These are phyloP conservation scores for Xylariaceae sp. DNA, from an alignment of 2,329 filamentous ascomycete species.

Conservation along the genomic window DNA sequence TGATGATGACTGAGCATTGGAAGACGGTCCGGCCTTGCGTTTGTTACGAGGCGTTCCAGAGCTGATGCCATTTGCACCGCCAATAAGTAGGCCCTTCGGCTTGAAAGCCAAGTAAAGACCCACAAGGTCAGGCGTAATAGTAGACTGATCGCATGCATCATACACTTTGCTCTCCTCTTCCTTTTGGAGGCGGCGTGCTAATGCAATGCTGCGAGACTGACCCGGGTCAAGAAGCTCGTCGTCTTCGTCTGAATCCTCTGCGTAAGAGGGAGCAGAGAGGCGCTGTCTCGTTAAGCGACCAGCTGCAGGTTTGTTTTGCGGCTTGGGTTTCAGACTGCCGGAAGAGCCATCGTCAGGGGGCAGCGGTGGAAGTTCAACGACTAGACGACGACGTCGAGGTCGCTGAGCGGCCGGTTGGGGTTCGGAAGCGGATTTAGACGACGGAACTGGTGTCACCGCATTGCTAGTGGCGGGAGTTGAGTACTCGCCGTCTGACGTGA, in stretches of 20 bases:
- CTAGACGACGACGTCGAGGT: constrained; percentile 19
- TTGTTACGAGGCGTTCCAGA: no score
- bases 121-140: no score
- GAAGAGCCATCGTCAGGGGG: constrained; percentile 13
- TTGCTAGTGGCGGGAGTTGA: constrained; percentile 43
- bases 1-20: no score
- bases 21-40: no score
- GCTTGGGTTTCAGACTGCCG: constrained; percentile 36
- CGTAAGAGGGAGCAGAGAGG: constrained; percentile 19
- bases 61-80: no score
- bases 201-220: constrained; percentile 8
- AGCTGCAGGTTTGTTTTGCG: constrained; percentile 8
- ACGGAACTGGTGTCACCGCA: constrained; percentile 36
- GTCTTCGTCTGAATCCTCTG: constrained; percentile 32
- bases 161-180: constrained; percentile 11
- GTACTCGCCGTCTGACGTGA: constrained; percentile 34
- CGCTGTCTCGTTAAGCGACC: constrained; percentile 16
- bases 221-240: constrained; percentile 27
- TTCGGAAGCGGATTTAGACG: constrained; percentile 2
- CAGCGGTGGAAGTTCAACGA: constrained; percentile 34
- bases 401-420: neutral
- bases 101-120: no score
- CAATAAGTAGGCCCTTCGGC: no score
- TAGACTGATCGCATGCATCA: no score
- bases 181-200: constrained; percentile 12